Evolutionary conservation across 805 yeast species (phyloP).

Genomic region (Candida ficus): DNA sequence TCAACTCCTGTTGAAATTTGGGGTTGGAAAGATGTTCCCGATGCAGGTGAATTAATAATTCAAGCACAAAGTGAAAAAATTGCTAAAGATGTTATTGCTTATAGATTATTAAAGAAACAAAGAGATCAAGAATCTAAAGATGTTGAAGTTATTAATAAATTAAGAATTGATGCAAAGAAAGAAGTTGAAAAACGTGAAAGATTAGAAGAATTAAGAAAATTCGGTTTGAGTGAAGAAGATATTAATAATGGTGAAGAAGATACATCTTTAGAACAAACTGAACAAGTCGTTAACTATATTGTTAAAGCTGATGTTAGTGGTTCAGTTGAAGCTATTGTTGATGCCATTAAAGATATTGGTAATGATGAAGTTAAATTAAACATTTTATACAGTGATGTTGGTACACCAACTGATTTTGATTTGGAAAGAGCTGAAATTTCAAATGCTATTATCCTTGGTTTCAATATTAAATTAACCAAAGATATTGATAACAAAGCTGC

Average conservation of each 20-base stretch:
- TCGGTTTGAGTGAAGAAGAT: constrained; percentile 49
- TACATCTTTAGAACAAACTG: constrained; percentile 20
- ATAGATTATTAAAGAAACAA: constrained; percentile 56
- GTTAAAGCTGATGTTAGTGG: constrained; percentile 92
- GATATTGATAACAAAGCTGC: constrained; percentile 53
- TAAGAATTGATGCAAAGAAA: constrained; percentile 50
- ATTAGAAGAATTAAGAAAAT: constrained; percentile 50
- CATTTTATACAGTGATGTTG: constrained; percentile 75
- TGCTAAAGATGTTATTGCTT: constrained; percentile 71
- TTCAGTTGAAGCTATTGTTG: constrained; percentile 88
- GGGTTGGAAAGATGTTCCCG: constrained; percentile 94
- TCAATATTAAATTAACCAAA: constrained; percentile 67
- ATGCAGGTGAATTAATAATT: constrained; percentile 80
- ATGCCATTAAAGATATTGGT: constrained; percentile 77
- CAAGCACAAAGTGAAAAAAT: constrained; percentile 68
- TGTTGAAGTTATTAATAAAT: constrained; percentile 66
- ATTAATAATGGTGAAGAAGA: constrained; percentile 16
- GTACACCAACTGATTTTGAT: constrained; percentile 65
- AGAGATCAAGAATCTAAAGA: constrained; percentile 56
- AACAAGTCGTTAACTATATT: constrained; percentile 49
- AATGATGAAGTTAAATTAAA: constrained; percentile 74
- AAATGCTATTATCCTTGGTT: constrained; percentile 68
- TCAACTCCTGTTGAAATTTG: constrained; percentile 85
- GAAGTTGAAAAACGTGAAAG: constrained; percentile 48
- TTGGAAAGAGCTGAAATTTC: constrained; percentile 65